phyloP scores from a whole-genome alignment of 768 basidiomycete species.

The Termitomyces sp. region DNA sequence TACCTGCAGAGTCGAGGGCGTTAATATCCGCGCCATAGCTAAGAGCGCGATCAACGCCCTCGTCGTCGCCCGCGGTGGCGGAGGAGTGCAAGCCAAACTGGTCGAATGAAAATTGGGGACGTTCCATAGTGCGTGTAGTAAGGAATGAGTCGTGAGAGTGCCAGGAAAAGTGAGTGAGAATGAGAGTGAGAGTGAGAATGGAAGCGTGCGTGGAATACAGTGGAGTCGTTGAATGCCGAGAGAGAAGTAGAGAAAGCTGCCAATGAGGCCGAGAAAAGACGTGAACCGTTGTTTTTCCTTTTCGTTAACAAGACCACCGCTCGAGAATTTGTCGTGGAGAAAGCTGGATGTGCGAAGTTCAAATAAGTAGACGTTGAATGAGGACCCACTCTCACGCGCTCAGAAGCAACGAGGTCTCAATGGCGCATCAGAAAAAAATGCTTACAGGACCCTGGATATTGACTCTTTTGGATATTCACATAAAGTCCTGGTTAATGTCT shows the following conservation, averaged over 20 bases:
- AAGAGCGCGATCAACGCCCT: slow-evolving; percentile 48
- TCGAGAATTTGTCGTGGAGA: slow-evolving; percentile 8
- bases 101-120: slow-evolving; percentile 25
- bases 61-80: slow-evolving; percentile 51
- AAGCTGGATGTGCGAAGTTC: slow-evolving; percentile 1
- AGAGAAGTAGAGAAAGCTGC: slow-evolving; percentile 7
- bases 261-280: slow-evolving; percentile 7
- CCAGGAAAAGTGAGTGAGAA: slow-evolving; percentile 6
- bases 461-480: slow-evolving; percentile 15
- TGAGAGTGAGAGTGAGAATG: slow-evolving; percentile 4
- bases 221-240: slow-evolving; percentile 3
- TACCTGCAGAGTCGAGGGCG: slow-evolving; percentile 52
- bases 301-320: background rate
- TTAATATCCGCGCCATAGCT: slow-evolving; percentile 64
- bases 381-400: slow-evolving; percentile 4
- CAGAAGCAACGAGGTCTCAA: slow-evolving; percentile 13
- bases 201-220: slow-evolving; percentile 7
- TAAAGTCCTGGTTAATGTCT: slow-evolving; percentile 14
- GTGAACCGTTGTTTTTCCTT: slow-evolving; percentile 1
- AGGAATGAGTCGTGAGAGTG: slow-evolving; percentile 7
- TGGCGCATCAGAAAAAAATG: slow-evolving; percentile 17
- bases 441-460: slow-evolving; percentile 16
- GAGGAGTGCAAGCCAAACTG: slow-evolving; percentile 45
- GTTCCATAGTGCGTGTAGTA: slow-evolving; percentile 16
- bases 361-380: slow-evolving; percentile 15